Base-by-base conservation (phyloP, 257 asterid species). In the Fraxinus excelsior region DNA sequence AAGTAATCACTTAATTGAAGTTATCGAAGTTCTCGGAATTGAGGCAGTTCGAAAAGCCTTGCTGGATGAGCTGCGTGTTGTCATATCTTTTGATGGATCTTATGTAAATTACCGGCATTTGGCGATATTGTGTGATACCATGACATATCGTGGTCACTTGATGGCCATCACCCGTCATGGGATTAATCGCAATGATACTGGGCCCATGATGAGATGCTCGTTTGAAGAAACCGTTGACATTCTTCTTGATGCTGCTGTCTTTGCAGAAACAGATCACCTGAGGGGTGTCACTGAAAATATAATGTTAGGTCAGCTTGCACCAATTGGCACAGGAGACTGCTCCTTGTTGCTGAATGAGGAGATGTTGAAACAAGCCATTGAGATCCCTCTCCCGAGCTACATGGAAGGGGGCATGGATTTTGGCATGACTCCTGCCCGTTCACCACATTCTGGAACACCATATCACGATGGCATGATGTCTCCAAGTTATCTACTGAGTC, bases 141-240 rank as follows among this genome's bases (percentile, higher is more conserved):
- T 96, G 99, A 96, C 99, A 16, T 96, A 96, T 78, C 97, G 99
- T 66, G 99, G 99, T 77, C 99, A 93, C 82, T 83, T 96, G 88
- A 96, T 96, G 99, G 98, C 99, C 74, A 93, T 96, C 76, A 96
- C 99, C 35, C 98, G 99, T 73, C 99, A 96, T 51, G 99, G 99
- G 28, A 90, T 96, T 67, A 96, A 96, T 75, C 91, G 98, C 7
- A 96, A 96, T 70, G 98, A 96, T 60, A 96, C 99, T 23, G 99
- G 99, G 23, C 98, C 99, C 67, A 88, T 96, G 97, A 96, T 96
- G 99, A 89, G 97, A 84, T 96, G 99, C 86, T 96, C 99, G 6
- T 96, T 96, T 29, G 99, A 96, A 82, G 99, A 96, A 82, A 96
- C 99, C 0, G 98, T 93, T 29, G 99, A 96, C 80, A 96, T 96